Base-by-base conservation (phyloP, 169 alveolate genomes). In the Plasmodium knowlesi region DNA sequence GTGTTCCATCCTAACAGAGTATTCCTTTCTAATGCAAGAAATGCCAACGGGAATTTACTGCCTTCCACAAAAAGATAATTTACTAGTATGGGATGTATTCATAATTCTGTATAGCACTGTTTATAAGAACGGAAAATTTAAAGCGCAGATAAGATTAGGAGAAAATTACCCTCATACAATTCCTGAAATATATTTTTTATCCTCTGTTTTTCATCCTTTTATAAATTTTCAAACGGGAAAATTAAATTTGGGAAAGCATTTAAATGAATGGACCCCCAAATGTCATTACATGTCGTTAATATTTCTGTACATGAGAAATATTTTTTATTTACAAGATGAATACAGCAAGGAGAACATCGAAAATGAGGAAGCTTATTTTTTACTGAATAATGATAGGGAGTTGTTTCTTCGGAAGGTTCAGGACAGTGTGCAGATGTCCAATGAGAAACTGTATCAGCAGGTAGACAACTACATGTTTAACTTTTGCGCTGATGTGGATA, bases 121-220 rank as follows among this genome's bases (percentile, higher is more conserved):
- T 25, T 86, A 86, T 86, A 86, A 76, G 41, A 86, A 76, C 30
- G 93, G 71, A 30, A 86, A 86, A 76, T 86, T 86, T 30, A 74
- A 78, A 43, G 53, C 80, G 28, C 93, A 86, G n/a, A 86, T 86
- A 19, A 46, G 53, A 32, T 86, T 86, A 67, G 79, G 93, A 32
- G 81, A 86, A 53, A 76, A 86, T 74, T 46, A 86, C 67, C 93
- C 93, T 0, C 78, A 86, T 73, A 19, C 70, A 50, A 54, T 22
- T 37, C 93, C 93, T 50, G 93, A 86, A 22, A 86, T 86, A 32
- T 86, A 19, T 86, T 85, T 86, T 37, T n/a, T 86, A 37, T 74
- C 93, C 12, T 71, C 93, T 25, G 67, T 86, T 5, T 86, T 30
- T 74, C 93, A 86, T 74, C 93, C 93, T 34, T 78, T 46, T 54